phyloP scores from a whole-genome alignment of 495 filamentous ascomycete species.

The Haplographium delicatum region DNA sequence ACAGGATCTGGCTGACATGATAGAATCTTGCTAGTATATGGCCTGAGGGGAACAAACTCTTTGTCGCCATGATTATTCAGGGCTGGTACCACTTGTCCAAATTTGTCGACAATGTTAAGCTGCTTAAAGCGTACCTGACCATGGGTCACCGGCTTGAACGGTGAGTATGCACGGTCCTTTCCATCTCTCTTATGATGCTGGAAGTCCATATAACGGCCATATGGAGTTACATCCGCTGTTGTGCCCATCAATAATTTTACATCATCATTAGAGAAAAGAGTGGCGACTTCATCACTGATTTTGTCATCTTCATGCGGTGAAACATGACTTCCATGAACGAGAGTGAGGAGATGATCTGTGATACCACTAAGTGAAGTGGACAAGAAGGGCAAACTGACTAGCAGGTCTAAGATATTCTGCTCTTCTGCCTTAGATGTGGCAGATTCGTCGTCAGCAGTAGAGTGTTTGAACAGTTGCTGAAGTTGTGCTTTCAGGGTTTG shows the following conservation, averaged over 20 bases:
- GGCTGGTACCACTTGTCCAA: conserved; percentile 38
- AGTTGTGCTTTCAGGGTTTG: conserved; percentile 33
- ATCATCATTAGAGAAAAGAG: not conserved
- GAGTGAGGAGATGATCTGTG: conserved; percentile 36
- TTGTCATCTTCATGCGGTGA: conserved; percentile 29
- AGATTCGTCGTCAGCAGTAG: too few species aligned
- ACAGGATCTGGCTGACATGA: conserved; percentile 23
- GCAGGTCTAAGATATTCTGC: too few species aligned
- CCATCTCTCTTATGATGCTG: conserved; percentile 1
- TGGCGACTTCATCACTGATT: not conserved
- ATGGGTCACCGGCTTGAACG: conserved; percentile 43
- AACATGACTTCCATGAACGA: conserved; percentile 37
- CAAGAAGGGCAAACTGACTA: conserved; percentile 36
- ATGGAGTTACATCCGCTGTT: not conserved
- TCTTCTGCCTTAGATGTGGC: too few species aligned
- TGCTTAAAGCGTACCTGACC: conserved; percentile 41
- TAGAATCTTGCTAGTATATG: conserved; percentile 28
- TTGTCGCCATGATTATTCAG: too few species aligned
- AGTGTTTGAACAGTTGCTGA: not conserved
- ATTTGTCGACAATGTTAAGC: conserved; percentile 51
- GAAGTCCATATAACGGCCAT: not conserved
- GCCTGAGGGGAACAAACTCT: conserved; percentile 7
- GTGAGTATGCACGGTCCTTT: not conserved
- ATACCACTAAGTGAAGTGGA: conserved; percentile 40
- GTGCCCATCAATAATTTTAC: not conserved